Base-by-base conservation (phyloP, 2,329 filamentous ascomycete genomes). In the Periconia sp. region DNA sequence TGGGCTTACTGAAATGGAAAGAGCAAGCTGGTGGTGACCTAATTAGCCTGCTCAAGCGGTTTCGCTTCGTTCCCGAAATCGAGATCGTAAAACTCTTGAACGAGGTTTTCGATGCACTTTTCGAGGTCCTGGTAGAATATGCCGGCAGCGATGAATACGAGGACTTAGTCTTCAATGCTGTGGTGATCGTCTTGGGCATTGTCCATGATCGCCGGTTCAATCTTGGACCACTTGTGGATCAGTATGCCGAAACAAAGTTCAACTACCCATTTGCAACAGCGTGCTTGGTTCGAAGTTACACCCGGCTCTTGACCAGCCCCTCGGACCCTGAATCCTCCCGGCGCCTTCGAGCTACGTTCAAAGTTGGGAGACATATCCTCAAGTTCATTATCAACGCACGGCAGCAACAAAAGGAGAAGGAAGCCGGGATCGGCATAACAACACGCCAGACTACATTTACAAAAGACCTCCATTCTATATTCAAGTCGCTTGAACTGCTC, bases 161-260 rank as follows among this genome's bases (percentile, higher is more conserved):
- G 68, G 93, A 97, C 66, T 76, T 96, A 15, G 87, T 97, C 1
- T 97, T 99, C 73, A 91, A 90, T 47, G 90, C 92, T 3, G 77
- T 99, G 49, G 91, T 97, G 19, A 89, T 89, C 41, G 91, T 97
- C 2, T 79, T 99, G 43, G 91, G 91, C 40, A 97, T 97, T 66
- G 91, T 96, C 6, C 91, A 97, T 68, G 94, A 99, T 73, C 85
- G 94, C 59, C 85, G 94, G 49, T 99, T 96, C 78, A 95, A 97
- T 64, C 80, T 97, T 8, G 88, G 89, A 1, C 92, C 93, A 0
- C 79, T 97, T 37, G 92, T 99, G 31, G 93, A 97, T 69, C 85
- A 92, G 54, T 97, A 97, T 68, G 91, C 92, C 2, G 89, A 93
- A 65, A 90, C 81, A 46, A 86, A 88, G 67, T 97, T 97, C 76